Evolutionary conservation across 768 basidiomycete genomes (phyloP), one percentile per base, ranked within the genome.

Genomic region (Lentinula boryana): DNA sequence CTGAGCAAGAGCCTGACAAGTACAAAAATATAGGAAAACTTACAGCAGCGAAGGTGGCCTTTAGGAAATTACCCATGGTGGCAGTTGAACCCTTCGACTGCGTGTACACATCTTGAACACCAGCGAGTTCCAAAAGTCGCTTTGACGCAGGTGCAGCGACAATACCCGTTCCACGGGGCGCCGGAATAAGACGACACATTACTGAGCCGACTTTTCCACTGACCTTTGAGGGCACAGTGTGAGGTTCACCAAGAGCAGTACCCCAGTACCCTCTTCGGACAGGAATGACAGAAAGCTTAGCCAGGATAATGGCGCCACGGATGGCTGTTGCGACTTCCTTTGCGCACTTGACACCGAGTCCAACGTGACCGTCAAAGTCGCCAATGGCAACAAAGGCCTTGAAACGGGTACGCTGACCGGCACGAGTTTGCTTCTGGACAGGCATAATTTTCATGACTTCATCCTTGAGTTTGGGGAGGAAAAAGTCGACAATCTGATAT

Each of bases 371-470:
- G 70, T 98, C 95, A 68, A 87, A 93, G 80, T 99, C 97, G 73
- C 97, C 97, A 70, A 99, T 97, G 63, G 97, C 97, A 69, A 98
- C 97, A 79, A 98, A 98, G 31, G 97, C 97, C 81, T 99, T 98
- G 88, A 99, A 99, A 65, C 97, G 91, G 63, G 97, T 99, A 68
- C 97, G 92, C 78, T 99, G 97, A 76, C 97, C 97, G 68, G 97
- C 97, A 72, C 93, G 95, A 63, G 97, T 99, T 78, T 99, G 97
- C 80, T 99, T 99, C 80, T 98, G 97, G 60, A 99, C 97, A 67
- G 97, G 97, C 89, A 95, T 95, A 75, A 99, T 98, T 77, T 95
- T 96, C 97, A 99, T 99, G 66, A 99, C 97, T 76, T 97, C 95
- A 68, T 95, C 97, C 85, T 99, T 99, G 79, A 99, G 91, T 74